Evolutionary conservation across 106 monocot genomes (phyloP), one percentile per base, ranked within the genome.

Genomic region (Cymbidium sinense): DNA sequence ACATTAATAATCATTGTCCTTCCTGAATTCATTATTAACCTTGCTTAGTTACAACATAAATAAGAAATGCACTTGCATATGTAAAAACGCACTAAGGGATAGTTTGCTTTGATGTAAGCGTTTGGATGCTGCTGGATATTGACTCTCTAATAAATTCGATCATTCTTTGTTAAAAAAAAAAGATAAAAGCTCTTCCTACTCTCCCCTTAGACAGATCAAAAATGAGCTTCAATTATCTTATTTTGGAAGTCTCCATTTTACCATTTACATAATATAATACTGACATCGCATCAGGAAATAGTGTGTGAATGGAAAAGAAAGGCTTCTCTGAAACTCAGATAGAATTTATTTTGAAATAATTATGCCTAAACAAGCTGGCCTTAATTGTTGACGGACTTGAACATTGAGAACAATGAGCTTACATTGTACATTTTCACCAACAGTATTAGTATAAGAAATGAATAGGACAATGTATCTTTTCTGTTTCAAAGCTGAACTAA

Each of bases 1-100:
- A 96, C 96, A 84, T 96, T 94, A 51, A 96, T 94, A 34, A 96
- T 90, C 89, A 96, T 89, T 34, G 88, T 84, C 81, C 94, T 82
- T 39, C 96, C 96, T 96, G 76, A 82, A 79, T 36, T 64, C 30
- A 80, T 70, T 75, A 80, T 20, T 23, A 27, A 19, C 70, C 41
- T 27, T 18, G 11, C 25, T 77, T 30, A 74, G 28, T 77, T 41
- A 78, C 54, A 77, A 67, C 4, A 67, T 67, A 67, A 67, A 33
- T 11, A 67, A 67, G 7, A 58, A 58, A 58, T 58, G 23, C 67
- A 31, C 67, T 67, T 5, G 15, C 61, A 27, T 28, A 67, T 28
- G 2, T 30, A 13, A 10, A 12, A 65, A 31, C 65, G 31, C 11
- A 65, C 13, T 65, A 65, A 65, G 30, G 20, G 13, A 9, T 15